phyloP scores from a whole-genome alignment of 345 rosid species.

The Citrus sp. region DNA sequence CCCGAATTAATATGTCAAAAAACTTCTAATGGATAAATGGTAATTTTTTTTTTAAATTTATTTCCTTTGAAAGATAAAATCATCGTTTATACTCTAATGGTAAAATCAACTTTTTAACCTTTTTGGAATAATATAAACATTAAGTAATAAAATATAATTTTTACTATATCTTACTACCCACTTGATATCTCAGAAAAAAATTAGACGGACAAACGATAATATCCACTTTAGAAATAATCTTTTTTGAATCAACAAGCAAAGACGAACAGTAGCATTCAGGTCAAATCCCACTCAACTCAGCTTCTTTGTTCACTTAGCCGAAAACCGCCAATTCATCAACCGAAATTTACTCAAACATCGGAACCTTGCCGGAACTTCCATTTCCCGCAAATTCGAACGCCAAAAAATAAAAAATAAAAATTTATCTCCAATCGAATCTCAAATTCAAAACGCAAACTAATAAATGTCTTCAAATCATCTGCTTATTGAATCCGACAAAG shows the following conservation, averaged over 20 bases:
- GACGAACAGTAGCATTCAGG: background rate
- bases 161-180: too few relatives aligned
- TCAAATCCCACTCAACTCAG: background rate
- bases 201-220: too few relatives aligned
- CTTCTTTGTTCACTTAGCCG: background rate
- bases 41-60: too few relatives aligned
- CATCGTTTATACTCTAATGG: too few relatives aligned
- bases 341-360: background rate
- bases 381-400: background rate
- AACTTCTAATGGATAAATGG: fast-evolving
- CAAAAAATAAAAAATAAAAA: background rate
- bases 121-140: too few relatives aligned
- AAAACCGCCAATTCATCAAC: background rate
- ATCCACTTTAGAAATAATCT: background rate
- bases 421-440: background rate
- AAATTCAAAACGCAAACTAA: background rate
- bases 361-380: background rate
- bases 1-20: too few relatives aligned
- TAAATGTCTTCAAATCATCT: conserved; percentile 19
- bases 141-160: too few relatives aligned
- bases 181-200: too few relatives aligned
- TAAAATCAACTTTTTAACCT: too few relatives aligned
- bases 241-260: background rate
- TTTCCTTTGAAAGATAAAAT: too few relatives aligned
- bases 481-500: conserved; percentile 23